Base-by-base conservation (phyloP, 345 rosid species). In the Aurinia saxatilis region DNA sequence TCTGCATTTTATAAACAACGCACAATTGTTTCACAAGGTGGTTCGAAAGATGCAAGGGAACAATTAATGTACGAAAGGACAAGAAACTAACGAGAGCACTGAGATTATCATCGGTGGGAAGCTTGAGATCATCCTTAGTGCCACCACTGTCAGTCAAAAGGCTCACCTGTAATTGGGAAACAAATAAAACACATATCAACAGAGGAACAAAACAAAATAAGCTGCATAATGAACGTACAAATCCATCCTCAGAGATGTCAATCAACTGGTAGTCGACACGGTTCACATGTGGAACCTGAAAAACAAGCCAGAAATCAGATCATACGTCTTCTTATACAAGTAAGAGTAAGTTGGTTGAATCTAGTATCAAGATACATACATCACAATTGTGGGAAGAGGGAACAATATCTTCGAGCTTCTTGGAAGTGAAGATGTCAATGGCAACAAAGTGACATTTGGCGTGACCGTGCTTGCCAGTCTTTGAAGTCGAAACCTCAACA, bases 321-420 rank as follows among this genome's bases (percentile, higher is more conserved):
- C 1, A 11, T 18, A n/a, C n/a, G 10, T 27, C 4, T 17, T n/a
- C n/a, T n/a, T n/a, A n/a, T n/a, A n/a, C n/a, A n/a, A n/a, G n/a
- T n/a, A n/a, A n/a, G n/a, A n/a, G n/a, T n/a, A n/a, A n/a, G n/a
- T n/a, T n/a, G n/a, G n/a, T n/a, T n/a, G n/a, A n/a, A n/a, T n/a
- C n/a, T n/a, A n/a, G n/a, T n/a, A n/a, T n/a, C n/a, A n/a, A n/a
- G n/a, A n/a, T n/a, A n/a, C n/a, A n/a, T n/a, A n/a, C 96, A 74
- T 88, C 96, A 80, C 84, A 85, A 40, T 88, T 85, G 82, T 88
- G 96, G 58, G 95, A 85, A 21, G 92, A 85, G 8, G 90, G 90
- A 45, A 88, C 96, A 13, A 88, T 88, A 79, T 88, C 96, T 68
- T 88, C 93, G 6, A 88, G 88, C 75, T 85, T 85, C 73, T 85